A percentile compares a stretch with the other conserved stretches of the same genome.
Conservation (phyloP, 441 rosid genomes). For the Rhodomyrtus psidioides region DNA sequence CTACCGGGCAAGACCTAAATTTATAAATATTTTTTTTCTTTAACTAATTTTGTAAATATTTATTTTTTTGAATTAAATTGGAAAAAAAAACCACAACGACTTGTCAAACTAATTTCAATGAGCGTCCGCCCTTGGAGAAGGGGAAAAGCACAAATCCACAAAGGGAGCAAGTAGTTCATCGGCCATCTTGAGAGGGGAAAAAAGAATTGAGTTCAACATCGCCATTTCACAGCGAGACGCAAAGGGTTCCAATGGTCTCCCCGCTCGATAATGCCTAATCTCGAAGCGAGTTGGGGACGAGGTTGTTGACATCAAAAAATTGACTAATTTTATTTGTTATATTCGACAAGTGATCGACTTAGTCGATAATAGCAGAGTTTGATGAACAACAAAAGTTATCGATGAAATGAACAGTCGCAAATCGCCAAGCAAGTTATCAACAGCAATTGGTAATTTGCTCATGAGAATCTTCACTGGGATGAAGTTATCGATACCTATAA, state of each 20-base stretch:
- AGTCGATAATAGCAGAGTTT: not conserved
- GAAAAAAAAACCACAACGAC: too few relatives aligned
- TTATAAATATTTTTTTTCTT: too few relatives aligned
- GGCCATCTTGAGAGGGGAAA: not conserved
- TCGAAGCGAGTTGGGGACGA: not conserved
- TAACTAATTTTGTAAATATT: too few relatives aligned
- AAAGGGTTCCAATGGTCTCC: too few relatives aligned
- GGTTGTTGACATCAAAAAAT: not conserved
- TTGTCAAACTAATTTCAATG: not conserved
- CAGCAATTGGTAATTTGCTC: not conserved
- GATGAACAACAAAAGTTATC: rapidly evolving
- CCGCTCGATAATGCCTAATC: too few relatives aligned
- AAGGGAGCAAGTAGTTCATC: not conserved
- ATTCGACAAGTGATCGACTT: not conserved
- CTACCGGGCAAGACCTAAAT: too few relatives aligned
- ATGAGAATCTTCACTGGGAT: too few relatives aligned
- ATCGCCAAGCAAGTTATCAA: not conserved
- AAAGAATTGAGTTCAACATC: not conserved
- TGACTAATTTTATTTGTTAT: not conserved
- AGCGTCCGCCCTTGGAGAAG: not conserved
- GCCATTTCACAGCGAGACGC: too few relatives aligned
- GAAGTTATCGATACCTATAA: not conserved
- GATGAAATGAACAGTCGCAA: not conserved
- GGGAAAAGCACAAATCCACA: not conserved
- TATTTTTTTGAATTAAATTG: too few relatives aligned